A percentile compares a stretch with the other conserved stretches of the same genome.
Evolutionary conservation across 148 eudicot genomes (phyloP).

Genomic region (Nepenthes mirabilis): DNA sequence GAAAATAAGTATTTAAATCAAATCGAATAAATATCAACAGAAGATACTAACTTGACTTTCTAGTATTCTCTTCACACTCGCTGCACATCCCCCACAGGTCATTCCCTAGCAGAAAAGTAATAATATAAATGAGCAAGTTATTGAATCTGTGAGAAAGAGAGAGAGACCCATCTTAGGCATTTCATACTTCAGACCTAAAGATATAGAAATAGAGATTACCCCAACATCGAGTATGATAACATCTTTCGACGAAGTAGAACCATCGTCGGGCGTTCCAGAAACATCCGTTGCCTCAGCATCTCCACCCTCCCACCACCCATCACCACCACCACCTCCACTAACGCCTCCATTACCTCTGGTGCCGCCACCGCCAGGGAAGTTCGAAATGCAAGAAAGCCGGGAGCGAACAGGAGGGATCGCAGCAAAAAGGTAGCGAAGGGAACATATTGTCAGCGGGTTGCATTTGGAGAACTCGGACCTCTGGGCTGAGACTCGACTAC

Average conservation of each 20-base stretch:
- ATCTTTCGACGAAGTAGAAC: constrained; percentile 41
- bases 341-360: constrained; percentile 15
- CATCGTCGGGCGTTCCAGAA: constrained; percentile 30
- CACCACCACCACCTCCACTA: constrained; percentile 31
- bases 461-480: constrained; percentile 7
- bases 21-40: neutral
- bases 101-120: constrained; percentile 41
- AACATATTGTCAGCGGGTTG: constrained; percentile 3
- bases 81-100: constrained; percentile 95
- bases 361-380: constrained; percentile 40
- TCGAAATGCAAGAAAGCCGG: constrained; percentile 25
- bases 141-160: neutral
- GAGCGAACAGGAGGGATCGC: constrained; percentile 11
- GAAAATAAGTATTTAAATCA: neutral
- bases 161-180: neutral
- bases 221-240: constrained; percentile 86
- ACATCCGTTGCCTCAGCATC: constrained; percentile 22
- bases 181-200: neutral
- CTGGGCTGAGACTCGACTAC: constrained; percentile 17
- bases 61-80: constrained; percentile 87
- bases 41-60: constrained; percentile 73
- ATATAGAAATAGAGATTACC: constrained; percentile 19
- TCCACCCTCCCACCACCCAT: constrained; percentile 37
- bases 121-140: neutral
- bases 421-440: constrained; percentile 7